These are phyloP conservation scores for Penicillium psychrosexuale DNA, from an alignment of 2,329 filamentous ascomycete genomes.

Conservation along the genomic window DNA sequence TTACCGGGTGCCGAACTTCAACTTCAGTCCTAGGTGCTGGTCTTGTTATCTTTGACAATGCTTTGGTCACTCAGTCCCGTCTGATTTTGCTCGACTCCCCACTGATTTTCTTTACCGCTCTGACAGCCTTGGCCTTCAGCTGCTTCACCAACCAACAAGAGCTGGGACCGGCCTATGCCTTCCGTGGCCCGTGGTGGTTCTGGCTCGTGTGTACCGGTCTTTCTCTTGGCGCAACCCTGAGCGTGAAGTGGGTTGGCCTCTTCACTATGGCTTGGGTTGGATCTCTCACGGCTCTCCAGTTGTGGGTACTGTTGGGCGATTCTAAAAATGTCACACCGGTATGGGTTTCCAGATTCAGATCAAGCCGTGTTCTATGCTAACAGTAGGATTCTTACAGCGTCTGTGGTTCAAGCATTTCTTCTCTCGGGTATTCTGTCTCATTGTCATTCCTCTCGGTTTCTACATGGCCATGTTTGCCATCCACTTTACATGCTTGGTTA, in stretches of 20 bases:
- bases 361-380: conserved; percentile 21
- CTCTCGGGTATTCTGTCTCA: conserved; percentile 84
- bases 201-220: conserved; percentile 87
- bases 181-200: conserved; percentile 93
- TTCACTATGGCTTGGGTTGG: conserved; percentile 99
- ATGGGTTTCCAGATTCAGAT: conserved; percentile 30
- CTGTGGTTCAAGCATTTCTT: conserved; percentile 92
- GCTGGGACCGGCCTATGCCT: conserved; percentile 82
- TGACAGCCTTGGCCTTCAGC: conserved; percentile 84
- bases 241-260: conserved; percentile 98
- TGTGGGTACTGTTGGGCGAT: conserved; percentile 94
- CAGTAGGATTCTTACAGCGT: conserved; percentile 47
- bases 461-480: conserved; percentile 98
- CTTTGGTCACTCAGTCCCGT: conserved; percentile 88
- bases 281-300: conserved; percentile 80
- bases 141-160: conserved; percentile 98
- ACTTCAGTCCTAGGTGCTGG: conserved; percentile 80
- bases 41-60: conserved; percentile 94
- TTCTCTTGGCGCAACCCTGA: conserved; percentile 82
- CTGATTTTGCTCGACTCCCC: conserved; percentile 95
- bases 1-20: conserved; percentile 79
- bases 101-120: conserved; percentile 85
- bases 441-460: conserved; percentile 82
- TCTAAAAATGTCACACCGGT: conserved; percentile 76
- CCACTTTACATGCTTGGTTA: conserved; percentile 88